A percentile compares a stretch with the other conserved stretches of the same genome.
These are phyloP conservation scores for Hanseniaspora vineae DNA, from an alignment of 805 yeast species.

Conservation along the genomic window DNA sequence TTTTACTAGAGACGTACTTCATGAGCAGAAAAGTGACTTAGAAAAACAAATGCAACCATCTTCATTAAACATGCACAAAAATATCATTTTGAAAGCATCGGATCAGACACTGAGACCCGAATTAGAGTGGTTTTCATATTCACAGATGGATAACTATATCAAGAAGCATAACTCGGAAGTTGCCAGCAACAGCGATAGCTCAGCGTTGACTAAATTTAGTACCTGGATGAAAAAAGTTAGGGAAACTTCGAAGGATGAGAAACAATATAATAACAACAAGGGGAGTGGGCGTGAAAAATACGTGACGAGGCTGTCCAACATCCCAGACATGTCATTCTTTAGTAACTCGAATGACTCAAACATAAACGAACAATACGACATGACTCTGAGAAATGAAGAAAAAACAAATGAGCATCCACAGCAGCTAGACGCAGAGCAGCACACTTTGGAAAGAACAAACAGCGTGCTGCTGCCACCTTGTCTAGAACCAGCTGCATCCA, in stretches of 20 bases:
- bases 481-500: slow-evolving; percentile 5
- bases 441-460: slow-evolving; percentile 16
- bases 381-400: not conserved
- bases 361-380: not conserved
- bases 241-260: not conserved
- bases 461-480: slow-evolving; percentile 22
- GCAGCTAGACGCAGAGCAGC: slow-evolving; percentile 3
- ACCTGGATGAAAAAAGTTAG: slow-evolving; percentile 2
- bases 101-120: slow-evolving; percentile 23
- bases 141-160: not conserved
- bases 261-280: not conserved
- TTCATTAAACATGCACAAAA: not conserved
- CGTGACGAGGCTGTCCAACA: slow-evolving; percentile 19
- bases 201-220: slow-evolving; percentile 2
- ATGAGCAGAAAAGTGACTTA: slow-evolving; percentile 1
- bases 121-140: slow-evolving; percentile 9
- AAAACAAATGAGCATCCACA: not conserved
- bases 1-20: not conserved
- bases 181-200: slow-evolving; percentile 3
- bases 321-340: slow-evolving; percentile 19
- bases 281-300: slow-evolving; percentile 5
- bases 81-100: slow-evolving; percentile 18
- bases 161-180: not conserved
- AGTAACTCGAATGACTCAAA: slow-evolving; percentile 6
- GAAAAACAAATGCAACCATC: slow-evolving; percentile 5